phyloP scores from a whole-genome alignment of 306 rosid species.

The Geum urbanum region DNA sequence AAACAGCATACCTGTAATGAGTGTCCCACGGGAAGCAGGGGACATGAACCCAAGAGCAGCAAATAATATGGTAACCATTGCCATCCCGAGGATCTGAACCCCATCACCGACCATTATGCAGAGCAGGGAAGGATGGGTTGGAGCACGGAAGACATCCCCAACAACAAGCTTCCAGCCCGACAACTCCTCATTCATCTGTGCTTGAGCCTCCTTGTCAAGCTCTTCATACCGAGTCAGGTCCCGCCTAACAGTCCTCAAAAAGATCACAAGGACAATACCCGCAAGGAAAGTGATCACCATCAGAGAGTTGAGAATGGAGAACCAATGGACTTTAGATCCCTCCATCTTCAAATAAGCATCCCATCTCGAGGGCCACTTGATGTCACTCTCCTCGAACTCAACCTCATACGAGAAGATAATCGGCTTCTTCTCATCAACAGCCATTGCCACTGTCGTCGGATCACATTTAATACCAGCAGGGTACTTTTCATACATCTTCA shows the following conservation, averaged over 20 bases:
- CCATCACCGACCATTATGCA: constrained; percentile 94
- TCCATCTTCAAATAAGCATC: constrained; percentile 99
- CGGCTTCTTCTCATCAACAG: constrained; percentile 69
- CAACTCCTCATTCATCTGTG: constrained; percentile 97
- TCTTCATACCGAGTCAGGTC: constrained; percentile 93
- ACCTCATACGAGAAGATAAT: constrained; percentile 75
- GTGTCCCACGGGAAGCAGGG: constrained; percentile 93
- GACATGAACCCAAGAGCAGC: constrained; percentile 99
- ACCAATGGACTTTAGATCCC: constrained; percentile 96
- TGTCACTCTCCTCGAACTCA: constrained; percentile 78
- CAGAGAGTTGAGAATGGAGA: constrained; percentile 85
- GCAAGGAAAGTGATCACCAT: constrained; percentile 97
- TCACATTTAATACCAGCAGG: constrained; percentile 59
- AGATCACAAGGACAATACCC: constrained; percentile 89
- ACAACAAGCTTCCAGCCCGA: constrained; percentile 99
- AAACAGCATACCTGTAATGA: constrained; percentile 87
- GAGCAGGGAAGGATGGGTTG: constrained; percentile 59
- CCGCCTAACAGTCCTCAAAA: constrained; percentile 86
- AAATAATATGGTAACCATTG: constrained; percentile 89
- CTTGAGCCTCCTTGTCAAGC: constrained; percentile 96
- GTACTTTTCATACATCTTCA: constrained; percentile 51
- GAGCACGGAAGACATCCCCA: constrained; percentile 97
- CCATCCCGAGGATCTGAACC: constrained; percentile 95
- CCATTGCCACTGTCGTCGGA: constrained; percentile 67
- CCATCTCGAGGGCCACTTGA: constrained; percentile 99